A percentile compares a stretch with the other conserved stretches of the same genome.
Evolutionary conservation across 805 yeast species (phyloP).

Genomic region (Candida saitoana): DNA sequence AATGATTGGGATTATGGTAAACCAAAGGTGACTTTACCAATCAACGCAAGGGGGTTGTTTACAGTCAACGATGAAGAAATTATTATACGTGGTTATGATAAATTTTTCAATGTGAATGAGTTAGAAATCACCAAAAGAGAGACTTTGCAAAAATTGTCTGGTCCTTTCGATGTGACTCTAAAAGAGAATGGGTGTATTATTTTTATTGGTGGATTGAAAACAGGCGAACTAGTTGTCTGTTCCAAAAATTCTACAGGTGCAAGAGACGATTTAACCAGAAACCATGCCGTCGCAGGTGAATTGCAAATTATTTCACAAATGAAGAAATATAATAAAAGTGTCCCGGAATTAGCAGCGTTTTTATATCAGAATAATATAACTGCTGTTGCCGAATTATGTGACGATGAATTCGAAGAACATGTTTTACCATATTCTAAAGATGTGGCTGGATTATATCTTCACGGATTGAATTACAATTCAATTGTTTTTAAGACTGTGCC

Average conservation of each 20-base stretch:
- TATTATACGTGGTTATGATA: constrained; percentile 85
- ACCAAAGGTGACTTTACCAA: constrained; percentile 50
- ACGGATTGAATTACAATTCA: constrained; percentile 76
- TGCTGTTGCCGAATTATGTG: constrained; percentile 90
- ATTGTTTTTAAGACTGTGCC: constrained; percentile 62
- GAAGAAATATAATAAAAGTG: constrained; percentile 28
- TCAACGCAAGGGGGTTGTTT: constrained; percentile 81
- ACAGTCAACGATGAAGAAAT: constrained; percentile 45
- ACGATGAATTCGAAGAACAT: constrained; percentile 91
- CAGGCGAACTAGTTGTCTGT: constrained; percentile 79
- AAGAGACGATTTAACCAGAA: constrained; percentile 46
- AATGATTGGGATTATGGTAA: constrained; percentile 84
- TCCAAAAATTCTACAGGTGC: constrained; percentile 88
- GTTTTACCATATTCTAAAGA: constrained; percentile 68
- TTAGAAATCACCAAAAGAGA: constrained; percentile 48
- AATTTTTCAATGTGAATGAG: constrained; percentile 84
- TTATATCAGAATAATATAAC: constrained; percentile 57
- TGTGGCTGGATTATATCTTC: constrained; percentile 78
- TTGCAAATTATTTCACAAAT: constrained; percentile 54
- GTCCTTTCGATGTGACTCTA: constrained; percentile 76
- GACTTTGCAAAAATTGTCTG: constrained; percentile 48
- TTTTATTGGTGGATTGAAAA: constrained; percentile 69
- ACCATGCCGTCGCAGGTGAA: constrained; percentile 77
- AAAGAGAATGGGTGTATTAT: constrained; percentile 95
- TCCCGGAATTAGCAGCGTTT: constrained; percentile 50